Evolutionary conservation across 768 basidiomycete species (phyloP), one percentile per base, ranked within the genome.

Genomic region (Boletus subparvulus): DNA sequence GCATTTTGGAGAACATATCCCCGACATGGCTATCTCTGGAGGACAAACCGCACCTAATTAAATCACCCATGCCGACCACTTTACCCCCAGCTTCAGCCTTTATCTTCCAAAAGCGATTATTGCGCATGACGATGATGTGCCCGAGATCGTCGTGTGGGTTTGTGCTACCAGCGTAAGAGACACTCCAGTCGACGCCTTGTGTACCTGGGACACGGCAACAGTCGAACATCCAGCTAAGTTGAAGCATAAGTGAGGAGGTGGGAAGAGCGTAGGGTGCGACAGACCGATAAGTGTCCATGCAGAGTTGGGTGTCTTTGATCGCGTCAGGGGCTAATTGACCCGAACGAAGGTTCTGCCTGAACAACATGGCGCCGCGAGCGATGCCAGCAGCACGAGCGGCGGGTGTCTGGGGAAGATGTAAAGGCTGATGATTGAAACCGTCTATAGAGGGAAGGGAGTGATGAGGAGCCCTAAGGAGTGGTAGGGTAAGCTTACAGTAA

Each of bases 221-320:
- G 68, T 94, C 92, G 62, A 94, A 94, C 92, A 94, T 92, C 92
- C 92, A 94, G 48, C 90, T 90, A 51, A 21, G 30, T 35, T 10
- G 9, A 49, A n/a, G 19, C 4, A 21, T 65, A 14, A 62, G 44
- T 16, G 9, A 43, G 0, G 30, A 26, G 6, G 24, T 6, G 37
- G 42, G 13, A 5, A 28, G 21, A 39, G 3, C 12, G 45, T 40
- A 42, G 4, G 13, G 9, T 21, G 14, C 55, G 30, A 59, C 75
- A 52, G 60, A 87, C 89, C 90, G 77, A 71, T 88, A 93, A 8
- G 88, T 88, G 66, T 94, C 92, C 92, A 94, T 93, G 67, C 92
- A 94, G 9, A 92, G 64, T 16, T 87, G 81, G 0, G 81, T 80
- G 54, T 88, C 89, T 66, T 83, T 88, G 14, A 84, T 83, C 2